Evolutionary conservation across 805 yeast species (phyloP).

Genomic region (Metschnikowia matae): DNA sequence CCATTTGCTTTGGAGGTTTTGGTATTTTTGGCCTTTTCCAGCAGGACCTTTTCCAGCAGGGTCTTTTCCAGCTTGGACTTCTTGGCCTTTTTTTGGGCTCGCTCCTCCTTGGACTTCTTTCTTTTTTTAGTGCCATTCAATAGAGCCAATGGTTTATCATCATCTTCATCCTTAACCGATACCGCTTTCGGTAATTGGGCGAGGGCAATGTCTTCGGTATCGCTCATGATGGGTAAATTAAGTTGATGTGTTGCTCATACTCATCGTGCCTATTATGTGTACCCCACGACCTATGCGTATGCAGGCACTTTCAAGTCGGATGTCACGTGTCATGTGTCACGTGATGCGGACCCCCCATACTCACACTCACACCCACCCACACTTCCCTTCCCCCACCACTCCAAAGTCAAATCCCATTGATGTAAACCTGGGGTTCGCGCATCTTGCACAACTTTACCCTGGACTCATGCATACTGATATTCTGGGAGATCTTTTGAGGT

Average conservation of each 20-base stretch:
- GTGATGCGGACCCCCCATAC: too few species aligned
- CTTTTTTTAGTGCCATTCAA: slow-evolving; percentile 1
- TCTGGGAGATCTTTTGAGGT: too few species aligned
- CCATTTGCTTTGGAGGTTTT: not conserved
- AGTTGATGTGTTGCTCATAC: not conserved
- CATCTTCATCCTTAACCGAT: slow-evolving; percentile 14
- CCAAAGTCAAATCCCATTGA: too few species aligned
- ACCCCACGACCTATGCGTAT: not conserved
- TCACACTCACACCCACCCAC: too few species aligned
- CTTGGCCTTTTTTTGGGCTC: slow-evolving; percentile 1
- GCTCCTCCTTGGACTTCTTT: slow-evolving; percentile 3
- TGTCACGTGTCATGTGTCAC: not conserved
- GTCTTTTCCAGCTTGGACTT: not conserved
- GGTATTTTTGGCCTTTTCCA: not conserved
- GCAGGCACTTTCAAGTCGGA: not conserved
- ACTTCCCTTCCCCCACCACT: too few species aligned
- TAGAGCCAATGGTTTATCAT: slow-evolving; percentile 17
- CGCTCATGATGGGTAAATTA: slow-evolving; percentile 19
- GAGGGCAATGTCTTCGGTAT: slow-evolving; percentile 27
- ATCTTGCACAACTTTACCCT: too few species aligned
- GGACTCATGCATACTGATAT: too few species aligned
- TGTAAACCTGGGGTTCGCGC: too few species aligned
- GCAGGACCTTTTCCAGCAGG: not conserved
- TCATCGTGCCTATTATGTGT: slow-evolving; percentile 5
- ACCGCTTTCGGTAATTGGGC: slow-evolving; percentile 6